These are phyloP conservation scores for Pythium aquatile DNA, from an alignment of 352 stramenopile species.

Conservation along the genomic window DNA sequence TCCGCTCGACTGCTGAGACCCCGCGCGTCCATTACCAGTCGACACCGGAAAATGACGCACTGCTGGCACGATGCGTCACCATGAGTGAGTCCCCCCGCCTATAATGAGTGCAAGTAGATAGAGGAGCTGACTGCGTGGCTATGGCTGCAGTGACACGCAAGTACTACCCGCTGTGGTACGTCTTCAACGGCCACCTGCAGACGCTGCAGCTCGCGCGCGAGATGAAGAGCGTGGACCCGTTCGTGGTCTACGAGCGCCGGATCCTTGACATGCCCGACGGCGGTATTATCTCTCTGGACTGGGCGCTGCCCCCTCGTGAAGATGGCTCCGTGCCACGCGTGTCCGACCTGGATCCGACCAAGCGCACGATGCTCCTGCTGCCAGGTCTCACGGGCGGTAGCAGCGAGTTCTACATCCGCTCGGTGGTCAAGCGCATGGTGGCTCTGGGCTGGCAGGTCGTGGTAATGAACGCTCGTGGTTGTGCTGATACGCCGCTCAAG, in stretches of 20 bases:
- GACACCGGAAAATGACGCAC: slow-evolving; percentile 34
- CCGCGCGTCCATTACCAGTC: slow-evolving; percentile 41
- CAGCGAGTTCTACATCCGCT: slow-evolving; percentile 67
- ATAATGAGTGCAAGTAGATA: background rate
- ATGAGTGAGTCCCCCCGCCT: slow-evolving; percentile 36
- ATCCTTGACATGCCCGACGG: slow-evolving; percentile 62
- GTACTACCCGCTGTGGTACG: slow-evolving; percentile 64
- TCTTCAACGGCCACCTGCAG: slow-evolving; percentile 69
- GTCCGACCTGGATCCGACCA: slow-evolving; percentile 33
- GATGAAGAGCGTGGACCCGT: slow-evolving; percentile 39
- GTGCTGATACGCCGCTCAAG: slow-evolving; percentile 56
- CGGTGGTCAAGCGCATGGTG: slow-evolving; percentile 40
- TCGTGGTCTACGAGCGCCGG: slow-evolving; percentile 56
- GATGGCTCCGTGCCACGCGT: slow-evolving; percentile 25
- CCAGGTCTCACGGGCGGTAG: slow-evolving; percentile 64
- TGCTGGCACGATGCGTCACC: slow-evolving; percentile 39
- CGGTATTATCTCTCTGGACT: slow-evolving; percentile 72
- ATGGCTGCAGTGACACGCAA: slow-evolving; percentile 31
- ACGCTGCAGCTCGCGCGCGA: slow-evolving; percentile 50
- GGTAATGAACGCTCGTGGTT: slow-evolving; percentile 72
- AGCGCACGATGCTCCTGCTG: slow-evolving; percentile 50
- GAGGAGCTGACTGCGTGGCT: background rate
- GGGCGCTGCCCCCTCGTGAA: slow-evolving; percentile 42
- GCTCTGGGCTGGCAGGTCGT: slow-evolving; percentile 60
- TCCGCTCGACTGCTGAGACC: slow-evolving; percentile 39